A percentile compares a stretch with the other conserved stretches of the same genome.
Evolutionary conservation across 306 rosid genomes (phyloP).

Genomic region (Pyrus bretschneideri): DNA sequence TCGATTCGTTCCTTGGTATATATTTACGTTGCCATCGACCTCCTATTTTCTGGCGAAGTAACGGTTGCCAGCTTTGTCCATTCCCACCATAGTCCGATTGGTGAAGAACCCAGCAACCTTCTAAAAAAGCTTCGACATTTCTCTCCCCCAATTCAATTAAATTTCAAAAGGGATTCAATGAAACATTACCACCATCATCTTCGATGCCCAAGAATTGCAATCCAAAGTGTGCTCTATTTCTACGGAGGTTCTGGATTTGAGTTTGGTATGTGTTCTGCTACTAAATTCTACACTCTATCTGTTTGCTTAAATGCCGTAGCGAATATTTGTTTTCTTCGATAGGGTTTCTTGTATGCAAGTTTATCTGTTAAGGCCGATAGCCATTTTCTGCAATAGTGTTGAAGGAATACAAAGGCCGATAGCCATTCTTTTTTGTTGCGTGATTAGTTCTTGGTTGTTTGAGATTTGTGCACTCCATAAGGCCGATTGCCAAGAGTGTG

Average conservation of each 20-base stretch:
- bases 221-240: neutral
- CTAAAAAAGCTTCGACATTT: slow-evolving; percentile 63
- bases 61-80: slow-evolving; percentile 69
- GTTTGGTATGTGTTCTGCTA: neutral
- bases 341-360: too few relatives aligned
- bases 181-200: neutral
- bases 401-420: too few relatives aligned
- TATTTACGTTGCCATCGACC: slow-evolving; percentile 39
- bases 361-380: too few relatives aligned
- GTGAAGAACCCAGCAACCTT: slow-evolving; percentile 47
- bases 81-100: slow-evolving; percentile 48
- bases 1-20: too few relatives aligned
- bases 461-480: too few relatives aligned
- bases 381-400: too few relatives aligned
- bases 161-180: slow-evolving; percentile 11
- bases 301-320: too few relatives aligned
- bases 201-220: neutral
- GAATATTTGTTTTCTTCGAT: too few relatives aligned
- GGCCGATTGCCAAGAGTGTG: too few relatives aligned
- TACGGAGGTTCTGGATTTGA: neutral
- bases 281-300: too few relatives aligned
- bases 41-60: slow-evolving; percentile 61
- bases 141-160: neutral
- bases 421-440: too few relatives aligned
- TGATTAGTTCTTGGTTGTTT: too few relatives aligned